Base-by-base conservation (phyloP, 345 rosid genomes). In the Arabis alpina region DNA sequence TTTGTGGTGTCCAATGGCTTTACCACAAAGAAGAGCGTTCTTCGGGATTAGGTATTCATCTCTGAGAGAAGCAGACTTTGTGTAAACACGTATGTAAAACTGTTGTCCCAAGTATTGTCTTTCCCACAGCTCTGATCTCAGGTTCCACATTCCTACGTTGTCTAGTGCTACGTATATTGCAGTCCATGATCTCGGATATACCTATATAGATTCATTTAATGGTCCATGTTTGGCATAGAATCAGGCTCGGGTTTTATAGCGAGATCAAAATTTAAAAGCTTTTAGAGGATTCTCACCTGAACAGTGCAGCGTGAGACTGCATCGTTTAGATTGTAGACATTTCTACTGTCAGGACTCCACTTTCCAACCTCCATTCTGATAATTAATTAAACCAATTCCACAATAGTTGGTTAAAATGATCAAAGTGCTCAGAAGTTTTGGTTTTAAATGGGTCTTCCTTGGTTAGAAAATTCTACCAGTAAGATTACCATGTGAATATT, bases 51-150 rank as follows among this genome's bases (percentile, higher is more conserved):
- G 49, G 32, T 59, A 59, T 59, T 59, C 64, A 59, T 59, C 64
- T 59, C 64, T 59, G 14, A 2, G 62, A 57, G 62, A 57, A 57
- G 45, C 19, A 2, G 92, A 79, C 10, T 71, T 0, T 3, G 97
- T 88, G 59, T 64, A 85, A 12, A 91, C 97, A 2, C 96, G 82
- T 71, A 88, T 12, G 39, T 91, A 91, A 25, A 91, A 74, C 55
- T 91, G 96, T 61, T 91, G 96, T 43, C 97, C 97, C 2, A 89
- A 86, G 81, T 91, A 91, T 58, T 92, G 98, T 39, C 95, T 76
- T 2, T 96, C 90, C 96, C 93, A 92, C 25, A 32, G 48, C 36
- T 64, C 65, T 37, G 59, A 73, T 47, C 65, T 55, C 11, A 64
- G 0, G 64, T 65, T 65, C 59, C 71, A 73, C 77, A 55, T 64